These are phyloP conservation scores for Daedalea quercina DNA, from an alignment of 768 basidiomycete species.

Conservation along the genomic window DNA sequence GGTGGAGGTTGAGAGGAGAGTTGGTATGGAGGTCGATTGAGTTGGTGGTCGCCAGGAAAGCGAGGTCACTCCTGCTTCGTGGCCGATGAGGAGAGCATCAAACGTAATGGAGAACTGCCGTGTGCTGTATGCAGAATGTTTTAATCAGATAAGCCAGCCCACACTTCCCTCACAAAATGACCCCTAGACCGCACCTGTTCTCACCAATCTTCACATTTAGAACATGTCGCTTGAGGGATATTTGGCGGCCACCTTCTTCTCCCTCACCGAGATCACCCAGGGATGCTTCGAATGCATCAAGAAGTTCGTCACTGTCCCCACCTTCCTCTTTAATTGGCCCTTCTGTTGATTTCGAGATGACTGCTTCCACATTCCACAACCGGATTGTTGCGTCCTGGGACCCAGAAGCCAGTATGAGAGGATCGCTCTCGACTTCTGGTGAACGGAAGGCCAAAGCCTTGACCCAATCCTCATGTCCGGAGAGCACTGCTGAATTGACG, in stretches of 20 bases:
- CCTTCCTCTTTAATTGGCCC: conserved; percentile 25
- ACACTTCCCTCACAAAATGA: not conserved
- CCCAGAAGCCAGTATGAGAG: conserved; percentile 80
- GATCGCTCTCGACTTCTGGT: conserved; percentile 26
- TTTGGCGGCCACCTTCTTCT: conserved; percentile 78
- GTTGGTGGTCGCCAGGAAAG: conserved; percentile 68
- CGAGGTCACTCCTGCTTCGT: conserved; percentile 88
- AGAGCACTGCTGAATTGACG: conserved; percentile 48
- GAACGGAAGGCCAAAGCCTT: conserved; percentile 65
- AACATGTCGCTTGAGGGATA: conserved; percentile 84
- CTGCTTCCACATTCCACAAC: conserved; percentile 76
- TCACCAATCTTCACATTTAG: conserved; percentile 50
- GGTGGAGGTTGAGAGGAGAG: conserved; percentile 86
- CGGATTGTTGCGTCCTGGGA: conserved; percentile 94
- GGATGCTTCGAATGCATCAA: conserved; percentile 85
- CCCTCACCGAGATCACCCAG: conserved; percentile 62
- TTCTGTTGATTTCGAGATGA: conserved; percentile 24
- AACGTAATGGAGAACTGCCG: conserved; percentile 76
- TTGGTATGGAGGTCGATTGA: conserved; percentile 26
- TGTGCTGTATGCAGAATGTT: conserved; percentile 22
- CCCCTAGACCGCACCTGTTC: conserved; percentile 28
- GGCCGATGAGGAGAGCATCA: conserved; percentile 92
- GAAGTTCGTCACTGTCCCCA: conserved; percentile 68
- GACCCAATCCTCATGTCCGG: conserved; percentile 97
- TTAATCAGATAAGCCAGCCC: not conserved